A percentile compares a stretch with the other conserved stretches of the same genome.
These are phyloP conservation scores for Phlebopus sp. DNA, from an alignment of 1,284 basidiomycete species.

Conservation along the genomic window DNA sequence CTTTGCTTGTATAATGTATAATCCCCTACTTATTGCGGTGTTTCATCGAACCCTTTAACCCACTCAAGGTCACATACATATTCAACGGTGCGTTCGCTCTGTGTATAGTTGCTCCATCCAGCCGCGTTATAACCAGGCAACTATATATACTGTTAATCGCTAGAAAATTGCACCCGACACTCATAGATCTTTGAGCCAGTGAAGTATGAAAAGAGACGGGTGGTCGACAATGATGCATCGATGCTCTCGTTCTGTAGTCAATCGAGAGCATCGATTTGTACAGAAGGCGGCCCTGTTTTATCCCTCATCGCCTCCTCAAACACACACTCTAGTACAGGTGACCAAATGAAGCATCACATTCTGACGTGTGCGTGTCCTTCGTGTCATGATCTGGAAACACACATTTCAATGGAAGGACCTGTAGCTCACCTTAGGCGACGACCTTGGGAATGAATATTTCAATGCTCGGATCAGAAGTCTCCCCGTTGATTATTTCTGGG, in stretches of 20 bases:
- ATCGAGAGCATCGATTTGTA: background rate
- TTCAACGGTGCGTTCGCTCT: too few species aligned
- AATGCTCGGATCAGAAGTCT: conserved; percentile 30
- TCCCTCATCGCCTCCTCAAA: conserved; percentile 20
- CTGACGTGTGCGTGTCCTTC: conserved; percentile 17
- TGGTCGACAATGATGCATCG: too few species aligned
- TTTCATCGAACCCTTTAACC: too few species aligned
- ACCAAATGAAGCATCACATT: conserved; percentile 23
- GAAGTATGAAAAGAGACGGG: too few species aligned
- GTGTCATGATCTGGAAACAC: conserved; percentile 12
- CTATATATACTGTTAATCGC: too few species aligned
- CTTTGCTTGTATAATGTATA: conserved; percentile 26
- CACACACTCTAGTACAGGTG: conserved; percentile 27
- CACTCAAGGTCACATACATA: too few species aligned
- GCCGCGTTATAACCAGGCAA: too few species aligned
- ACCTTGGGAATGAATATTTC: conserved; percentile 28
- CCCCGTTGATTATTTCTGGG: conserved; percentile 19
- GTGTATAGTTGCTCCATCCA: too few species aligned
- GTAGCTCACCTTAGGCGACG: conserved; percentile 25
- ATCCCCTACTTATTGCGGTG: conserved; percentile 16
- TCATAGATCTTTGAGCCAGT: too few species aligned
- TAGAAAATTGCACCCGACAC: too few species aligned
- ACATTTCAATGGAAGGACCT: conserved; percentile 23
- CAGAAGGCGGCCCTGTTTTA: background rate
- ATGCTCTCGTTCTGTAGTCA: background rate